These are phyloP conservation scores for Takashimella tepidaria DNA, from an alignment of 1,284 basidiomycete species.

Conservation along the genomic window DNA sequence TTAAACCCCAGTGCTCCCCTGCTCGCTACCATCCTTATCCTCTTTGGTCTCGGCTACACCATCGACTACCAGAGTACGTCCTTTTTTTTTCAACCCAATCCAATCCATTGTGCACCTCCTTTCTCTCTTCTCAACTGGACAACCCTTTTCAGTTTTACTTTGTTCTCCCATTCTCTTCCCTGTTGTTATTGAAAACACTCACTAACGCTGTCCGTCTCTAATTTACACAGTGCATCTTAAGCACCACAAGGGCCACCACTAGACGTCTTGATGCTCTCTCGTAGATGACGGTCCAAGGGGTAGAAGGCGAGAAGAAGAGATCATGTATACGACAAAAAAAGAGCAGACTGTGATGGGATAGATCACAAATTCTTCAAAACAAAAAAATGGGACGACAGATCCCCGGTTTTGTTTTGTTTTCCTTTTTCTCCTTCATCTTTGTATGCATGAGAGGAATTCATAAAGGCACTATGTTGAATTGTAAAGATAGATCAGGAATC, in stretches of 20 bases:
- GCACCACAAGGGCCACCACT: slow-evolving; percentile 47
- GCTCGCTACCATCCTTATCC: slow-evolving; percentile 63
- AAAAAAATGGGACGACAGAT: no score
- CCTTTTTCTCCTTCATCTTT: no score
- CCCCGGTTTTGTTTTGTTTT: no score
- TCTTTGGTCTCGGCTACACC: slow-evolving; percentile 81
- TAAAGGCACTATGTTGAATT: no score
- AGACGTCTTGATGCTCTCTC: no score
- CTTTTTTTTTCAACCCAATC: background rate
- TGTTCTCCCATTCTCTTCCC: background rate
- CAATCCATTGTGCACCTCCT: background rate
- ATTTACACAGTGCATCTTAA: slow-evolving; percentile 40
- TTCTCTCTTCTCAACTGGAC: background rate
- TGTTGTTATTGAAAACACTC: background rate
- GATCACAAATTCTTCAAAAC: no score
- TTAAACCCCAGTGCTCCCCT: slow-evolving; percentile 57
- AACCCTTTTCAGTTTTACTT: background rate
- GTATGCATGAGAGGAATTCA: no score
- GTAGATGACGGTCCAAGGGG: no score
- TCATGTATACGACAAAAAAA: no score
- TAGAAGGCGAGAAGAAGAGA: no score
- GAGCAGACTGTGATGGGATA: no score
- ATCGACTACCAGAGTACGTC: slow-evolving; percentile 85
- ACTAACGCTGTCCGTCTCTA: background rate
- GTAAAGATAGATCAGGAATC: no score